Base-by-base conservation (phyloP, 768 basidiomycete species). In the Baorangia bicolor region DNA sequence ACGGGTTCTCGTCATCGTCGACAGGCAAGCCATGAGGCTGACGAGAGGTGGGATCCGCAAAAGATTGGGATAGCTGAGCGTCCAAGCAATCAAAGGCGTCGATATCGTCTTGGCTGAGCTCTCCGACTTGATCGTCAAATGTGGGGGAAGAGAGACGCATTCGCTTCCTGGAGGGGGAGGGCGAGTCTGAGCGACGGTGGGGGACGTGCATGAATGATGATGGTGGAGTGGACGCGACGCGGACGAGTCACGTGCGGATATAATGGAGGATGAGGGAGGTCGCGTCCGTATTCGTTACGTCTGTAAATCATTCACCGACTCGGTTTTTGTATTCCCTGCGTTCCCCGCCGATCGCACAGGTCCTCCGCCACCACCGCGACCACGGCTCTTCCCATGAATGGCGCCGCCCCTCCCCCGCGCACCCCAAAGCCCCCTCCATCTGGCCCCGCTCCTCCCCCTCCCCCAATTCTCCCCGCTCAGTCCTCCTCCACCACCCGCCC, bases 131-230 rank as follows among this genome's bases (percentile, higher is more conserved):
- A 43, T 77, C 74, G 57, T 87, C 86, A 57, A 84, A 86, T 21
- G 81, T 81, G 2, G 87, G 86, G 1, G 86, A 87, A 0, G 86
- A 85, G 28, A 87, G 76, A 39, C 87, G 77, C 60, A 81, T 81
- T 21, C 83, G 77, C 69, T 89, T 89, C 38, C 75, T 73, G 11
- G 73, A 64, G n/a, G 80, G 81, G 6, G 80, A 35, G 37, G 2
- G n/a, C 12, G 31, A 23, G 18, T 14, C 37, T 42, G 30, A n/a
- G n/a, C n/a, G n/a, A n/a, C n/a, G n/a, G n/a, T n/a, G n/a, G 6
- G 3, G n/a, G 55, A 39, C 63, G n/a, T n/a, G n/a, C n/a, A n/a
- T n/a, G n/a, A n/a, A 50, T 48, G 38, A 10, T 42, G 45, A 30
- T 20, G 12, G n/a, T 13, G n/a, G n/a, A n/a, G n/a, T n/a, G n/a